These are phyloP conservation scores for Globisporangium polare DNA, from an alignment of 352 stramenopile genomes.

Conservation along the genomic window DNA sequence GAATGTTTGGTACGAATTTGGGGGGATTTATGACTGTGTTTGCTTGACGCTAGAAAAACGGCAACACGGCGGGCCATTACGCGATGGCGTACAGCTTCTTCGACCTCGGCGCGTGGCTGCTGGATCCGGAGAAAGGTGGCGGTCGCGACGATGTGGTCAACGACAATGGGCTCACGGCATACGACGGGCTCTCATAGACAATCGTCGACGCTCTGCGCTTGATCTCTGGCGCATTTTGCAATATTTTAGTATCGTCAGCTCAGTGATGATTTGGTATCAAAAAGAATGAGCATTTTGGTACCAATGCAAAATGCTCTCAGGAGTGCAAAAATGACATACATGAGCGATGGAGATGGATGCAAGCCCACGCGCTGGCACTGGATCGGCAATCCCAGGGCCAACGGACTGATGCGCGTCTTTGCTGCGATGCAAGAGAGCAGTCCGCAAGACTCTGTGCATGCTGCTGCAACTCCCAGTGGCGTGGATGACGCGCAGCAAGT, in stretches of 20 bases:
- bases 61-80: conserved; percentile 92
- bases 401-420: conserved; percentile 29
- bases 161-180: conserved; percentile 87
- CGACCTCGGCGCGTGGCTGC: conserved; percentile 89
- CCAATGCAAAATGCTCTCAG: background rate
- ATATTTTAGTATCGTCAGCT: too few species aligned
- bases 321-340: background rate
- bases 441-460: background rate
- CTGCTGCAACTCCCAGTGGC: background rate
- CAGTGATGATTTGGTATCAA: too few species aligned
- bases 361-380: conserved; percentile 17
- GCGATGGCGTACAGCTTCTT: conserved; percentile 91
- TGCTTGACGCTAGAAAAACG: conserved; percentile 44
- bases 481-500: background rate
- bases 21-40: background rate
- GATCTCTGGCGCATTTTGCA: background rate
- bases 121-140: conserved; percentile 84
- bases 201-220: too few species aligned
- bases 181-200: conserved; percentile 83
- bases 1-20: background rate
- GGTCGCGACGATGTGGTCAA: conserved; percentile 86
- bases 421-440: conserved; percentile 18
- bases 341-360: background rate
- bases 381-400: conserved; percentile 19
- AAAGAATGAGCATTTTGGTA: too few species aligned